Evolutionary conservation across 1,139 yeast genomes (phyloP).

Genomic region (Taphrina pruni): DNA sequence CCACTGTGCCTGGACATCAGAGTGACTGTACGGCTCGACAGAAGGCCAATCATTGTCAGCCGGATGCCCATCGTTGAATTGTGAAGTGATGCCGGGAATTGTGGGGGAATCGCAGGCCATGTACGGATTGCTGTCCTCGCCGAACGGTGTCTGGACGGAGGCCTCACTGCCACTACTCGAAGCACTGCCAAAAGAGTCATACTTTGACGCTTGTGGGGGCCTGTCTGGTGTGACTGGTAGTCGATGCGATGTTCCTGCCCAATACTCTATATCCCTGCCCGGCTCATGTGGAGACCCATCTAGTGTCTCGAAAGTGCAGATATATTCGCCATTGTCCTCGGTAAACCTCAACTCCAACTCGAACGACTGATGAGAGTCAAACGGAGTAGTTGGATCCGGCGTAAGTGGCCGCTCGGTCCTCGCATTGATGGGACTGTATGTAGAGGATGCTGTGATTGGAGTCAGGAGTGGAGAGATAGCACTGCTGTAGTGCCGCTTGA

Average conservation of each 20-base stretch:
- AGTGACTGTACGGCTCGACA: not conserved
- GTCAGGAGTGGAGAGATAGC: conserved; percentile 19
- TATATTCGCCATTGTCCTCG: conserved; percentile 14
- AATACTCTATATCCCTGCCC: not conserved
- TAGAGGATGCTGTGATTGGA: conserved; percentile 20
- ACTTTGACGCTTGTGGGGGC: not conserved
- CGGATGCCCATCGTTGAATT: not conserved
- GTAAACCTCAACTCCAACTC: conserved; percentile 15
- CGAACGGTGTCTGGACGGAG: not conserved
- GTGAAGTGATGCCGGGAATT: not conserved
- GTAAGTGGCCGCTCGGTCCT: not conserved
- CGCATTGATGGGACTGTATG: not conserved
- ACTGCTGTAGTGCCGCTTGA: conserved; percentile 15
- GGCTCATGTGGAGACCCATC: not conserved
- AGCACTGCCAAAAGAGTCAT: conserved; percentile 2
- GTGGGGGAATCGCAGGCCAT: conserved; percentile 12
- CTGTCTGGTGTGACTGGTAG: not conserved
- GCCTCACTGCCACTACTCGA: not conserved
- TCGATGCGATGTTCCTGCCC: not conserved
- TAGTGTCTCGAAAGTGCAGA: conserved; percentile 12
- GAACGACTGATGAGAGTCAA: conserved; percentile 12
- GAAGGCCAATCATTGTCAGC: not conserved
- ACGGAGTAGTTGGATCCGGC: conserved; percentile 3
- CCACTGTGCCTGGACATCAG: not conserved
- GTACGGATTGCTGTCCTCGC: conserved; percentile 2